These are phyloP conservation scores for Porphyra umbilicalis DNA, from an alignment of 31 red algal genomes.

Conservation along the genomic window DNA sequence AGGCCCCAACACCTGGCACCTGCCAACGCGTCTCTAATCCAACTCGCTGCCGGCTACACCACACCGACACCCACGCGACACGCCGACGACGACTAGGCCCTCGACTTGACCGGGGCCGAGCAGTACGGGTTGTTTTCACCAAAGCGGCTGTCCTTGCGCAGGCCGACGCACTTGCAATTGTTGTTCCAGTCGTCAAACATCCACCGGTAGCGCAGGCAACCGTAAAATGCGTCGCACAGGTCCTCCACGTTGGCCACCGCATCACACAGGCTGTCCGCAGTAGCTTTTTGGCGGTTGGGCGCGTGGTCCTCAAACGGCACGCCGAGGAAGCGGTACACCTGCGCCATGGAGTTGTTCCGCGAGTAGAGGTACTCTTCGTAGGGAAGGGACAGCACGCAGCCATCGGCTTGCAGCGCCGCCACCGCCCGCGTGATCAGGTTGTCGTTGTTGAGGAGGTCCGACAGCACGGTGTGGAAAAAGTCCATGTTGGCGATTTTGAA, in stretches of 20 bases:
- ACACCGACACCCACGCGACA: too few relatives aligned
- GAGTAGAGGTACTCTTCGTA: conserved; percentile 39
- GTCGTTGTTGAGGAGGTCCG: conserved; percentile 23
- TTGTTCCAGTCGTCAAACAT: conserved; percentile 29
- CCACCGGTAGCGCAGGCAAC: neutral
- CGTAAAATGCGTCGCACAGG: conserved; percentile 12
- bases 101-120: too few relatives aligned
- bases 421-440: conserved; percentile 14
- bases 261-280: conserved; percentile 13
- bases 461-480: conserved; percentile 23
- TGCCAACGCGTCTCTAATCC: too few relatives aligned
- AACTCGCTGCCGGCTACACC: too few relatives aligned
- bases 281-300: conserved; percentile 12
- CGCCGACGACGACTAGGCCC: too few relatives aligned
- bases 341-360: neutral
- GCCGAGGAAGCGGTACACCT: conserved; percentile 12
- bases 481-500: conserved; percentile 48
- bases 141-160: neutral
- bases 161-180: conserved; percentile 32
- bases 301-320: neutral
- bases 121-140: neutral
- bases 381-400: conserved; percentile 21
- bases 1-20: too few relatives aligned
- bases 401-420: neutral
- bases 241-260: conserved; percentile 13